phyloP scores from a whole-genome alignment of 2,329 filamentous ascomycete species.

The Aureobasidium zeae region DNA sequence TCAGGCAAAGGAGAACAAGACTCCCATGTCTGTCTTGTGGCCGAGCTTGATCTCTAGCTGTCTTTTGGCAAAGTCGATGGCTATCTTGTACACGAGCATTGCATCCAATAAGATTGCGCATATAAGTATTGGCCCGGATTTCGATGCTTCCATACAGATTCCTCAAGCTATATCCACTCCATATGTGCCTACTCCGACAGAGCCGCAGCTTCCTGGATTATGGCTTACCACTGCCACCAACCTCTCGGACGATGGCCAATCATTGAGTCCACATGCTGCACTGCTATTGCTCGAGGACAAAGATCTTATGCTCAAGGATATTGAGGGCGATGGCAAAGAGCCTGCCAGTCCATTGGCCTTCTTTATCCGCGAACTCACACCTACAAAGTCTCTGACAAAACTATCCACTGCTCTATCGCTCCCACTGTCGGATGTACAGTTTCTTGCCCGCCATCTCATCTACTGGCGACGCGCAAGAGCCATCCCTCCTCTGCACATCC shows the following conservation, averaged over 20 bases:
- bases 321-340: slow-evolving; percentile 62
- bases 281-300: slow-evolving; percentile 78
- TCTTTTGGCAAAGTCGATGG: slow-evolving; percentile 72
- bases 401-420: slow-evolving; percentile 63
- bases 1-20: slow-evolving; percentile 50
- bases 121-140: slow-evolving; percentile 58
- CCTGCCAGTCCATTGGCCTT: slow-evolving; percentile 70
- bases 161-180: slow-evolving; percentile 57
- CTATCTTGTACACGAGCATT: slow-evolving; percentile 71
- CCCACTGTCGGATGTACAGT: slow-evolving; percentile 69
- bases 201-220: slow-evolving; percentile 62
- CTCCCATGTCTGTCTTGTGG: slow-evolving; percentile 60
- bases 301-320: slow-evolving; percentile 62
- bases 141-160: slow-evolving; percentile 55
- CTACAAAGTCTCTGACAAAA: slow-evolving; percentile 60
- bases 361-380: slow-evolving; percentile 51
- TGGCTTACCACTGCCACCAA: slow-evolving; percentile 84
- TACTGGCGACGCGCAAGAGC: slow-evolving; percentile 92
- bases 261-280: slow-evolving; percentile 76
- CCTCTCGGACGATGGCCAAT: slow-evolving; percentile 54
- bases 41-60: slow-evolving; percentile 61
- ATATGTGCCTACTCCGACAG: slow-evolving; percentile 60
- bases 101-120: slow-evolving; percentile 80
- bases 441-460: slow-evolving; percentile 85
- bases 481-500: slow-evolving; percentile 79